Conservation (phyloP, 2,329 filamentous ascomycete genomes). For the Corniculantispora saksenae region DNA sequence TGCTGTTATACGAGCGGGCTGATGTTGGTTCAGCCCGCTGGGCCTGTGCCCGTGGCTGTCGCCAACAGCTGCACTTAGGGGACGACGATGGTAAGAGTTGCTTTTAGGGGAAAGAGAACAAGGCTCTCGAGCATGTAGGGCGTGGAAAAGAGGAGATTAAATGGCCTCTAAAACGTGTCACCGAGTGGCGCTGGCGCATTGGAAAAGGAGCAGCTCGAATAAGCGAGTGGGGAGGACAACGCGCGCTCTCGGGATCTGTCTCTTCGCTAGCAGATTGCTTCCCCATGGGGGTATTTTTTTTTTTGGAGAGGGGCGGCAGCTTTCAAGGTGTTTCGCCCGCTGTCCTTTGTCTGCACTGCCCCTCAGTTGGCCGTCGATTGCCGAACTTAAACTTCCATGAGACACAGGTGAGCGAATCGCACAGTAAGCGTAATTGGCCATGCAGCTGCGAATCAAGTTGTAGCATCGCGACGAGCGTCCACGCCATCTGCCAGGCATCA, state of each 20-base stretch:
- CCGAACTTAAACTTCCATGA: background rate
- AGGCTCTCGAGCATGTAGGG: slow-evolving; percentile 12
- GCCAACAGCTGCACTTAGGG: slow-evolving; percentile 10
- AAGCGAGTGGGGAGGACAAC: background rate
- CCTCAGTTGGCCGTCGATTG: slow-evolving; percentile 3
- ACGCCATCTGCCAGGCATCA: background rate
- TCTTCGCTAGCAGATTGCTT: background rate
- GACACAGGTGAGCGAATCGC: background rate
- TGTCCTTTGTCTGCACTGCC: background rate
- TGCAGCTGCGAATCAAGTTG: background rate
- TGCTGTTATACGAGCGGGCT: background rate
- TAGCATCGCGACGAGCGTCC: slow-evolving; percentile 9
- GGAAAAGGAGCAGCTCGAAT: background rate
- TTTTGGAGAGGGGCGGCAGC: background rate
- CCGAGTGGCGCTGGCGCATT: background rate
- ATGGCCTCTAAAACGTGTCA: background rate
- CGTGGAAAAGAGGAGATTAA: slow-evolving; percentile 18
- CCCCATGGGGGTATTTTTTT: slow-evolving; percentile 14
- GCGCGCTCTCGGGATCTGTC: background rate
- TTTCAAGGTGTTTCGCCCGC: background rate
- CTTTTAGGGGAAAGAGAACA: background rate
- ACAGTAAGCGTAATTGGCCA: background rate
- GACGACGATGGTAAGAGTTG: slow-evolving; percentile 1
- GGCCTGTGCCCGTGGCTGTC: background rate
- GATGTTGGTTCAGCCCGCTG: background rate